A percentile compares a stretch with the other conserved stretches of the same genome.
Evolutionary conservation across 2,329 filamentous ascomycete species (phyloP).

Genomic region (Colletotrichum orbiculare): DNA sequence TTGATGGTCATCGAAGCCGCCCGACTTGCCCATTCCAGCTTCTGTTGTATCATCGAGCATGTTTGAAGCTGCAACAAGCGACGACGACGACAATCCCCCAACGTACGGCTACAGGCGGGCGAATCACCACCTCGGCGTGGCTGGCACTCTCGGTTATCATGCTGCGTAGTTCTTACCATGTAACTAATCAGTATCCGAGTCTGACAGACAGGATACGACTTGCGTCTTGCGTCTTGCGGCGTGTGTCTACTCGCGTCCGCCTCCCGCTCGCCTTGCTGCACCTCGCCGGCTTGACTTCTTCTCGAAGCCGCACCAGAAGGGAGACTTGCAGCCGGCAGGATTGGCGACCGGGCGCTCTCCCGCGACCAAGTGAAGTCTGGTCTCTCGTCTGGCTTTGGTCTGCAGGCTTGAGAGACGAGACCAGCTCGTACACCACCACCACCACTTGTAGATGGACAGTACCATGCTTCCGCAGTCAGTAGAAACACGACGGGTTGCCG

Average conservation of each 20-base stretch:
- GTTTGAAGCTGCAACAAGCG: too few species aligned
- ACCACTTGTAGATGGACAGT: background rate
- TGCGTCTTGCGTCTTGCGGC: too few species aligned
- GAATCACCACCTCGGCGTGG: slow-evolving; percentile 17
- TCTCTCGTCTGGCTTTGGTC: too few species aligned
- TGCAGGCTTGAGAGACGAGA: too few species aligned
- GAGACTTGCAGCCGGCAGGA: slow-evolving; percentile 12
- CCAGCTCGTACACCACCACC: slow-evolving; percentile 1
- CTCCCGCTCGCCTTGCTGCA: slow-evolving; percentile 17
- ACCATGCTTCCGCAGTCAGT: background rate
- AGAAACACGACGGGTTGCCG: background rate
- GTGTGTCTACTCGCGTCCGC: background rate
- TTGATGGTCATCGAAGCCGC: background rate
- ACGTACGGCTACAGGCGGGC: background rate
- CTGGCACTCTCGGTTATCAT: slow-evolving; percentile 22
- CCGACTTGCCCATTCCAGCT: background rate
- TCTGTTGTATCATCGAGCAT: too few species aligned
- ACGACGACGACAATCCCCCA: slow-evolving; percentile 14
- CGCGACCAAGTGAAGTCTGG: background rate
- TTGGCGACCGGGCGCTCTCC: slow-evolving; percentile 2
- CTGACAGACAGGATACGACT: too few species aligned
- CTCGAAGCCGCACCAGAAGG: slow-evolving; percentile 36
- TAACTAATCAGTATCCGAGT: too few species aligned
- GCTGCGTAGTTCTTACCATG: too few species aligned
- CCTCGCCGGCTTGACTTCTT: slow-evolving; percentile 23